These are phyloP conservation scores for Scedosporium apiospermum DNA, from an alignment of 2,329 filamentous ascomycete genomes.

Conservation along the genomic window DNA sequence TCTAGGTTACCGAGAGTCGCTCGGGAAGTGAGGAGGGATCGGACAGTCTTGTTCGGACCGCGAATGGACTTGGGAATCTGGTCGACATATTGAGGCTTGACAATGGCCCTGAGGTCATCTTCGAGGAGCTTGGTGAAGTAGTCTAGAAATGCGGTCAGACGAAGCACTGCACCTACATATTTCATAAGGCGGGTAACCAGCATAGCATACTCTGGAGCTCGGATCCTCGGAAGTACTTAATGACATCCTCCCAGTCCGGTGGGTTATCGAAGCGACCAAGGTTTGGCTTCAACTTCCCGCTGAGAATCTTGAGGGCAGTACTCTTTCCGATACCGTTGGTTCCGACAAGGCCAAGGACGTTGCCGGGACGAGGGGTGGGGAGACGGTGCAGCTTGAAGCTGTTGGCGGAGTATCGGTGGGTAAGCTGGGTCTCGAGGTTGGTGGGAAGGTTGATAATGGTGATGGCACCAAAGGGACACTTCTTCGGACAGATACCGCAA, in stretches of 20 bases:
- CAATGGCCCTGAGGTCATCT: slow-evolving; percentile 92
- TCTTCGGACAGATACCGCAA: slow-evolving; percentile 99
- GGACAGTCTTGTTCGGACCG: slow-evolving; percentile 69
- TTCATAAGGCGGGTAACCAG: not conserved
- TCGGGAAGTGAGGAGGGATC: slow-evolving; percentile 66
- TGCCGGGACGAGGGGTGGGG: slow-evolving; percentile 89
- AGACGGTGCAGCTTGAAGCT: slow-evolving; percentile 98
- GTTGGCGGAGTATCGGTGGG: slow-evolving; percentile 97
- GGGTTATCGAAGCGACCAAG: slow-evolving; percentile 91
- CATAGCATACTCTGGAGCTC: slow-evolving; percentile 77
- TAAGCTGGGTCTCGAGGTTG: slow-evolving; percentile 96
- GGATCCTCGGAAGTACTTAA: slow-evolving; percentile 96
- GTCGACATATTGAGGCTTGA: slow-evolving; percentile 99
- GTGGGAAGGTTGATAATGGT: slow-evolving; percentile 99
- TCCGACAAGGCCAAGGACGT: slow-evolving; percentile 91
- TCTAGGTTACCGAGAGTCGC: slow-evolving; percentile 70
- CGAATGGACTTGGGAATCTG: slow-evolving; percentile 92
- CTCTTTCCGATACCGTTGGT: slow-evolving; percentile 99
- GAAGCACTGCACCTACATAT: not conserved
- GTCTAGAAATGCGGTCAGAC: slow-evolving; percentile 36
- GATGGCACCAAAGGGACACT: slow-evolving; percentile 97
- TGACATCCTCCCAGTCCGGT: slow-evolving; percentile 97
- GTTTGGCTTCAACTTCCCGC: slow-evolving; percentile 97
- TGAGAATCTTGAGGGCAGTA: slow-evolving; percentile 98
- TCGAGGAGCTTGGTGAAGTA: slow-evolving; percentile 98